Evolutionary conservation across 805 yeast genomes (phyloP).

Genomic region (Candida rishiriensis): DNA sequence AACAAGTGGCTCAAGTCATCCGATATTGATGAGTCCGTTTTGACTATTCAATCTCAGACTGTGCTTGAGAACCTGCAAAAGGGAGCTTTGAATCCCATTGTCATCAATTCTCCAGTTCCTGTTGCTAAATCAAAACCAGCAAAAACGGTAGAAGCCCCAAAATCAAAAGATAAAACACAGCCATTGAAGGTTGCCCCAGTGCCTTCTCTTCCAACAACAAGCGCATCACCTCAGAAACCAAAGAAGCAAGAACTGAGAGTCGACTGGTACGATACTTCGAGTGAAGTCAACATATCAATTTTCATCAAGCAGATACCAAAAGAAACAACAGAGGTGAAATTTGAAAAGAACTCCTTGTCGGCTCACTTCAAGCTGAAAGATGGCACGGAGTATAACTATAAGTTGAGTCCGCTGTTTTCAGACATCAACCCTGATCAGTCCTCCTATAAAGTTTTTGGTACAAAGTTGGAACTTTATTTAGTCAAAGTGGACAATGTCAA

Average conservation of each 20-base stretch:
- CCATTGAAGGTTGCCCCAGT: constrained; percentile 1
- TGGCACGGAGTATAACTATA: constrained; percentile 48
- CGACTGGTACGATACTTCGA: constrained; percentile 73
- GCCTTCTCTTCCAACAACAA: neutral
- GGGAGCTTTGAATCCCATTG: neutral
- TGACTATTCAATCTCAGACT: neutral
- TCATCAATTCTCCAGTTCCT: neutral
- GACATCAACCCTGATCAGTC: constrained; percentile 45
- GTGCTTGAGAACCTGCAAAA: neutral
- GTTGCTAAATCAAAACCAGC: neutral
- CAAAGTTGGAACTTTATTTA: constrained; percentile 72
- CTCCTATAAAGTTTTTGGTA: constrained; percentile 50
- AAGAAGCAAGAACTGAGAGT: constrained; percentile 34
- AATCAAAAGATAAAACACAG: neutral
- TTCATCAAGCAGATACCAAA: constrained; percentile 64
- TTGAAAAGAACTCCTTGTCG: constrained; percentile 32
- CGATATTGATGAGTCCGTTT: constrained; percentile 22
- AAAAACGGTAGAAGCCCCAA: neutral
- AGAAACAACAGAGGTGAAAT: constrained; percentile 40
- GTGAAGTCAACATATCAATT: constrained; percentile 57
- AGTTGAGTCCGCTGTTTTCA: constrained; percentile 48
- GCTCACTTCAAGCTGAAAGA: constrained; percentile 45
- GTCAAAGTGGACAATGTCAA: constrained; percentile 39
- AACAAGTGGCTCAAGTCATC: constrained; percentile 30
- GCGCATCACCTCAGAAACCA: constrained; percentile 1